Evolutionary conservation across 441 rosid genomes (phyloP), one percentile per base, ranked within the genome.

Genomic region (Erodium texanum): DNA sequence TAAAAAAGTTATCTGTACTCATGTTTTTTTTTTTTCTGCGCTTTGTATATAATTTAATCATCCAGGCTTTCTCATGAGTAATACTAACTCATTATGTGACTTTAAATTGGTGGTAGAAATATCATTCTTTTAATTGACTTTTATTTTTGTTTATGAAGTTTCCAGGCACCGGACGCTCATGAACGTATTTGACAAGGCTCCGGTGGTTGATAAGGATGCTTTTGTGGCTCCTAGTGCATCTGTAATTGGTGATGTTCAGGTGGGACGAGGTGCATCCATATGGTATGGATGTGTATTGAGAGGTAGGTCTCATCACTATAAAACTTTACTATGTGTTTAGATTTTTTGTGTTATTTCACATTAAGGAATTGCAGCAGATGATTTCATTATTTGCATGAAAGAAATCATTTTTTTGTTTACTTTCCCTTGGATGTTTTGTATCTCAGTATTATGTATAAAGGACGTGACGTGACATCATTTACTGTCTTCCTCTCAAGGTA

Each of bases 281-380:
- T 91, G 97, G 99, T 93, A 93, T 80, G 96, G 99, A 70, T 93
- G 93, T 72, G 97, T 93, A 70, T 77, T 93, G 72, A 89, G 99
- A 84, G 97, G 99, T 93, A 85, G 22, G 20, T 54, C 23, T 54
- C 22, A 54, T 54, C 61, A 18, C 22, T 54, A 18, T 54, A 18
- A 54, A 54, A 16, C 61, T 11, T 18, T 23, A 18, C 20, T 18
- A 54, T 18, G 20, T 54, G 5, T 54, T 19, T 16, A 54, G 22
- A 54, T 54, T 54, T 54, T 11, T 18, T 54, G 22, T 54, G 24
- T 54, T 54, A 54, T 54, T 54, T 16, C 19, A 54, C 61, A 54
- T 54, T 18, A 16, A 16, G 23, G 22, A 16, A 6, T 19, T 52
- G 61, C 61, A 54, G 61, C 61, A 54, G 8, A 54, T 54, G 22